Evolutionary conservation across 1,284 basidiomycete genomes (phyloP).

Genomic region (Sanghuangporus baumii): DNA sequence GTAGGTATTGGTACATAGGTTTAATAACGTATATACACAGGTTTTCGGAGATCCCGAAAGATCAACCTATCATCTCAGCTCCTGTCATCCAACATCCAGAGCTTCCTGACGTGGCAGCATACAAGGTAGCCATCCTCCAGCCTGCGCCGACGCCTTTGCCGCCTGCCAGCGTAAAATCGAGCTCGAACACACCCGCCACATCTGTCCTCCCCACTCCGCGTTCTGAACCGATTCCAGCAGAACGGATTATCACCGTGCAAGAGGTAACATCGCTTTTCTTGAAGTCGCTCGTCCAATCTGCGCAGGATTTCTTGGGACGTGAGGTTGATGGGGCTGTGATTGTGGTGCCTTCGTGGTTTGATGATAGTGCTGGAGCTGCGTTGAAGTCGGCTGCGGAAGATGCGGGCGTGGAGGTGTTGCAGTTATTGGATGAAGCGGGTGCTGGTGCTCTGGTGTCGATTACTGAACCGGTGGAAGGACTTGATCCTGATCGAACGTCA

Average conservation of each 20-base stretch:
- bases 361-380: slow-evolving; percentile 63
- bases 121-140: slow-evolving; percentile 80
- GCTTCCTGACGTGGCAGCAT: slow-evolving; percentile 70
- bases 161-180: slow-evolving; percentile 29
- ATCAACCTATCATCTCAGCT: slow-evolving; percentile 48
- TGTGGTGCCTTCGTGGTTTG: slow-evolving; percentile 76
- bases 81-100: slow-evolving; percentile 75
- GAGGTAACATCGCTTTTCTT: slow-evolving; percentile 89
- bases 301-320: slow-evolving; percentile 89
- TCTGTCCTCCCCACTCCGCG: slow-evolving; percentile 71
- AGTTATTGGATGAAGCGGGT: slow-evolving; percentile 81
- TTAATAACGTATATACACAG: slow-evolving; percentile 30
- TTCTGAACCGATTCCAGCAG: slow-evolving; percentile 71
- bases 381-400: slow-evolving; percentile 72
- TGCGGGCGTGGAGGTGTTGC: slow-evolving; percentile 81
- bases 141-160: slow-evolving; percentile 61
- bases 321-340: slow-evolving; percentile 82
- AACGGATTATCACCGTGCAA: slow-evolving; percentile 76
- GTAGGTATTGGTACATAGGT: background rate
- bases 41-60: slow-evolving; percentile 69
- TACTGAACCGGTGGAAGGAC: slow-evolving; percentile 36
- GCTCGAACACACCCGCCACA: slow-evolving; percentile 57
- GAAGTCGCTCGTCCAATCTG: slow-evolving; percentile 78
- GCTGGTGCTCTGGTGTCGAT: slow-evolving; percentile 66
- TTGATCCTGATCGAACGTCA: slow-evolving; percentile 55